phyloP scores from a whole-genome alignment of 805 yeast genomes.

The Schwanniomyces sp. region DNA sequence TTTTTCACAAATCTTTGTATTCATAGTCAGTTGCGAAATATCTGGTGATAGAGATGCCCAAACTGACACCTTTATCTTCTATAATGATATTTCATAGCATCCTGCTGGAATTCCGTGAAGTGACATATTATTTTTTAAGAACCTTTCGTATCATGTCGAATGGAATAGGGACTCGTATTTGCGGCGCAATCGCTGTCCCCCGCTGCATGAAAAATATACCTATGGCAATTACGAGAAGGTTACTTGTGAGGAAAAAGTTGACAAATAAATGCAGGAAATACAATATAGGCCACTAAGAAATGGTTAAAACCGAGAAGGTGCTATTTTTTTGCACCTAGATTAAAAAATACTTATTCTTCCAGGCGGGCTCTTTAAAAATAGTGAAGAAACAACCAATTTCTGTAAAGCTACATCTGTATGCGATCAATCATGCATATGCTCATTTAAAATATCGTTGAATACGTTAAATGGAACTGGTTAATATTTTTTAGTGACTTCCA shows the following conservation, averaged over 20 bases:
- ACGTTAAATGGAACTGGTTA: not conserved
- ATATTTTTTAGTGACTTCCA: not conserved
- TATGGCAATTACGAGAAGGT: too few relatives aligned
- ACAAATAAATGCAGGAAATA: not conserved
- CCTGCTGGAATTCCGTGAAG: not conserved
- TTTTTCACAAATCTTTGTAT: too few relatives aligned
- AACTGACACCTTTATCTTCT: too few relatives aligned
- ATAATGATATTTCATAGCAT: too few relatives aligned
- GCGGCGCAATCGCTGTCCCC: not conserved
- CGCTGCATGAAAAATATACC: not conserved
- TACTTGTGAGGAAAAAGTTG: too few relatives aligned
- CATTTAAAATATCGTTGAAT: not conserved
- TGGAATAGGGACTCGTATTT: not conserved
- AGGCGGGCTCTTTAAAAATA: not conserved
- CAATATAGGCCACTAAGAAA: not conserved
- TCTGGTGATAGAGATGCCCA: too few relatives aligned
- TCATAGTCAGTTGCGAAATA: too few relatives aligned
- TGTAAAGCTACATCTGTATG: not conserved
- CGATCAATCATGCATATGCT: not conserved
- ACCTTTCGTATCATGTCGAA: not conserved
- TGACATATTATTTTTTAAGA: too few relatives aligned
- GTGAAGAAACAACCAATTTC: constrained; percentile 9
- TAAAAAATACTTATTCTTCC: not conserved
- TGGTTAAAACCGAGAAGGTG: not conserved
- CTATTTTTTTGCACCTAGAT: not conserved